Evolutionary conservation across 768 basidiomycete genomes (phyloP), one percentile per base, ranked within the genome.

Genomic region (Panaeolus cyanescens): DNA sequence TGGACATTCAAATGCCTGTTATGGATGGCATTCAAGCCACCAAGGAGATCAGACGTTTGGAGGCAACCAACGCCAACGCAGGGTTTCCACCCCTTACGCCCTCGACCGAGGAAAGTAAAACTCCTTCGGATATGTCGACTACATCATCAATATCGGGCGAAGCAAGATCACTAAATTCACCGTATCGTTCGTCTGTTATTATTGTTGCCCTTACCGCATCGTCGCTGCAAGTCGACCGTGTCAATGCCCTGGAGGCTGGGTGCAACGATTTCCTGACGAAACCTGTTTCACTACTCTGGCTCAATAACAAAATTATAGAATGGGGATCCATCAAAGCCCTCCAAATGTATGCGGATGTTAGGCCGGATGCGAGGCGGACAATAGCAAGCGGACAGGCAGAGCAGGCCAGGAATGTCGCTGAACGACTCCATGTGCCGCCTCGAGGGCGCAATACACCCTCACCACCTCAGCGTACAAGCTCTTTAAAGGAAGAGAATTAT

Each of bases 1-100:
- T 99, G 97, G 97, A 99, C 78, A 99, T 99, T 58, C 96, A 99
- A 76, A 95, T 99, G 86, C 97, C 97, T 8, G 89, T 99, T 67
- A 99, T 97, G 92, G 94, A 96, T 74, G 97, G 97, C 32, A 97
- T 99, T 54, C 87, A 93, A 71, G 97, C 97, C 6, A 99, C 97
- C 3, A 95, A 95, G 68, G 93, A 96, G 73, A 99, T 99, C 61
- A 84, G 97, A 56, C 85, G 88, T 58, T 74, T 96, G 40, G 96
- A 99, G 71, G 90, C 87, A 67, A 62, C 75, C 34, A 86, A 83
- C 62, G 84, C 86, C 55, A 78, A 84, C 53, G 85, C 87, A 45
- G 89, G 87, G 7, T 90, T 84, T 67, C 88, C 85, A 40, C 88
- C 90, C 9, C 76, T 84, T 8, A 92, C 90, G 0, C 91, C 93